phyloP scores from a whole-genome alignment of 106 monocot genomes.

The Dendrobium officinale region DNA sequence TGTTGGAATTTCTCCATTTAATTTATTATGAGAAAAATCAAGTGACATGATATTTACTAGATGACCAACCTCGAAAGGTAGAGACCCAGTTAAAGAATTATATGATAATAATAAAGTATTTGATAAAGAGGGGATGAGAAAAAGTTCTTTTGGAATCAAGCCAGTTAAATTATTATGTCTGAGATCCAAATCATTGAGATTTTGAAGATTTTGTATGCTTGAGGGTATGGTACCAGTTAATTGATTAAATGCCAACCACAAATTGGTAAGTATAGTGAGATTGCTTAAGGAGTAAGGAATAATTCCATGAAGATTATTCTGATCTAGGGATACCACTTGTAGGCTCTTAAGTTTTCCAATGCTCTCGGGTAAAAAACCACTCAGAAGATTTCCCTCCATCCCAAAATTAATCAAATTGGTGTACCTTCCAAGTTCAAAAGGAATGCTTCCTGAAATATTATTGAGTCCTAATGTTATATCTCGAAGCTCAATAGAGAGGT shows the following conservation, averaged over 20 bases:
- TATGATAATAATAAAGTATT: slow-evolving; percentile 2
- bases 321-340: background rate
- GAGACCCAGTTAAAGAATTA: background rate
- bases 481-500: background rate
- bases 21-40: slow-evolving; percentile 1
- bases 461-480: background rate
- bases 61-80: slow-evolving; percentile 11
- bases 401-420: background rate
- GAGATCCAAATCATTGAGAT: background rate
- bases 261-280: background rate
- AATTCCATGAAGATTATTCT: background rate
- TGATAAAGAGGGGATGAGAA: slow-evolving; percentile 3
- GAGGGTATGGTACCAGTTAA: slow-evolving; percentile 5
- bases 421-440: background rate
- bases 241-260: background rate
- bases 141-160: background rate
- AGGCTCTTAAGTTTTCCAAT: background rate
- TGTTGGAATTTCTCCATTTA: slow-evolving; percentile 10
- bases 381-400: background rate
- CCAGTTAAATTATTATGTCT: background rate
- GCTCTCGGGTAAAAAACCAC: background rate
- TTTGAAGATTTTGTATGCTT: background rate
- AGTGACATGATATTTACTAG: background rate
- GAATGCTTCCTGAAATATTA: background rate
- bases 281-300: slow-evolving; percentile 5